Conservation (phyloP, 2,329 filamentous ascomycete genomes). For the Sclerotinia borealis region DNA sequence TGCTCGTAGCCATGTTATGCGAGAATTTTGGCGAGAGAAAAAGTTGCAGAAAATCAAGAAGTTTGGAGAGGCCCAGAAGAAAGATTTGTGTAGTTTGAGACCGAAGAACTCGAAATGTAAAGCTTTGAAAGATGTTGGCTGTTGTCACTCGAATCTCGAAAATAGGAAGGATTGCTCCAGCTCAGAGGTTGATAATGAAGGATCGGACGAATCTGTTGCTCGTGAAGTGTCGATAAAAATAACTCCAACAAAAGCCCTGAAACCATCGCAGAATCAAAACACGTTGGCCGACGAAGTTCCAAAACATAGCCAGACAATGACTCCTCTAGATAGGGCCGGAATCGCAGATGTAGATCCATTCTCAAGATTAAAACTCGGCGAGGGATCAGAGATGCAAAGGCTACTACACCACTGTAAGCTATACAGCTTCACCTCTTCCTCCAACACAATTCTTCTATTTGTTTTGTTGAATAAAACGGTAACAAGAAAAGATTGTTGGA, state of each 20-base stretch:
- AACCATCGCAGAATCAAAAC: neutral
- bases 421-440: neutral
- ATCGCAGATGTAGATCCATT: constrained; percentile 1
- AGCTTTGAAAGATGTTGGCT: neutral
- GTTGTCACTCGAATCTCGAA: neutral
- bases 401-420: constrained; percentile 4
- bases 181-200: neutral
- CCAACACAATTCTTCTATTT: neutral
- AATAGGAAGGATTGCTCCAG: neutral
- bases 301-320: neutral
- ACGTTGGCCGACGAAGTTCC: too few species aligned
- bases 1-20: constrained; percentile 4
- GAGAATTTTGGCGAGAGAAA: constrained; percentile 2
- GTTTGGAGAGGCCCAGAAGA: neutral
- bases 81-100: neutral
- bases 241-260: neutral
- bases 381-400: neutral
- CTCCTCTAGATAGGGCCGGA: neutral
- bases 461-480: neutral
- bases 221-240: neutral
- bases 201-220: too few species aligned
- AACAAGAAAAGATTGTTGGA: neutral
- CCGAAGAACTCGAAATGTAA: neutral
- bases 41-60: neutral
- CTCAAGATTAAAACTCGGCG: neutral